A percentile compares a stretch with the other conserved stretches of the same genome.
Evolutionary conservation across 352 stramenopile genomes (phyloP).

Genomic region (Aphanomyces euteiches): DNA sequence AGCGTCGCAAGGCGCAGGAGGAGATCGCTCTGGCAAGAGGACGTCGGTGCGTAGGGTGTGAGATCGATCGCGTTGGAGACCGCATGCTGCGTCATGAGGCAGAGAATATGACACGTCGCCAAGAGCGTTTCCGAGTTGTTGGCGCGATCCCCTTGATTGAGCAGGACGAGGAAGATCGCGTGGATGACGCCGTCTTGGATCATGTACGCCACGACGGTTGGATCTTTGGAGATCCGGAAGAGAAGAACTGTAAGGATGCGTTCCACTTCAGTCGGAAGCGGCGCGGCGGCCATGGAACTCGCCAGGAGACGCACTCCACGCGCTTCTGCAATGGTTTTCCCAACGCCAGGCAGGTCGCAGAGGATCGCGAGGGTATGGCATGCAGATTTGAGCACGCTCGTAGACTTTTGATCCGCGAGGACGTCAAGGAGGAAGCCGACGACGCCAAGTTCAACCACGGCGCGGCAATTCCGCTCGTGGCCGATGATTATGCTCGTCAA

Average conservation of each 20-base stretch:
- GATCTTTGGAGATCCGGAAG: slow-evolving; percentile 48
- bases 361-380: slow-evolving; percentile 48
- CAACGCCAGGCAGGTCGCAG: slow-evolving; percentile 43
- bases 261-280: slow-evolving; percentile 48
- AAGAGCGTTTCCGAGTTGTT: slow-evolving; percentile 45
- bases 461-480: slow-evolving; percentile 42
- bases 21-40: slow-evolving; percentile 40
- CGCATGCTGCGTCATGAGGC: slow-evolving; percentile 62
- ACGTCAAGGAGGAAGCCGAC: slow-evolving; percentile 36
- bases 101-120: slow-evolving; percentile 60
- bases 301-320: slow-evolving; percentile 40
- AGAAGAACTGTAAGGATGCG: slow-evolving; percentile 47
- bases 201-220: slow-evolving; percentile 39
- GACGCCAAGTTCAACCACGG: slow-evolving; percentile 36
- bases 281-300: slow-evolving; percentile 34
- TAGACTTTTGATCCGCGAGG: slow-evolving; percentile 19
- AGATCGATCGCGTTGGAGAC: slow-evolving; percentile 53
- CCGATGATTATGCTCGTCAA: slow-evolving; percentile 47
- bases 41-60: slow-evolving; percentile 40
- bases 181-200: slow-evolving; percentile 26
- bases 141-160: slow-evolving; percentile 24
- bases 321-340: slow-evolving; percentile 39
- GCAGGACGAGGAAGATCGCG: slow-evolving; percentile 25
- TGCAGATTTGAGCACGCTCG: slow-evolving; percentile 45
- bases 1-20: slow-evolving; percentile 43